A percentile compares a stretch with the other conserved stretches of the same genome.
Evolutionary conservation across 2,329 filamentous ascomycete genomes (phyloP).

Genomic region (Pseudogymnoascus sp.): DNA sequence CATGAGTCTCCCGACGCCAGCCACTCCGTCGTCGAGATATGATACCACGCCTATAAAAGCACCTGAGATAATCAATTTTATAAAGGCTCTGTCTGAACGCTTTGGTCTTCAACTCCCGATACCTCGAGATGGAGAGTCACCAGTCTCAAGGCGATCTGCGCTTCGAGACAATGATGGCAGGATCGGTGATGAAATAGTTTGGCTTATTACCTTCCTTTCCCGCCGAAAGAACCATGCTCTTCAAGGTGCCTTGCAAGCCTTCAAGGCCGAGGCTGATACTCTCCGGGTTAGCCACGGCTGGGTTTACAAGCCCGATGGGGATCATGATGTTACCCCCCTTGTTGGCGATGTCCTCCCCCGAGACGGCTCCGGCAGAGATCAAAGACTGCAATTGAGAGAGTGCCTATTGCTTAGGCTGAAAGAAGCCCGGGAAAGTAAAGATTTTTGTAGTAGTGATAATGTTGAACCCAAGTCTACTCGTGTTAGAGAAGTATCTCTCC

Average conservation of each 20-base stretch:
- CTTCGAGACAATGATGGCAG: background rate
- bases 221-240: background rate
- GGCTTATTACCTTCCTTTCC: background rate
- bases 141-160: background rate
- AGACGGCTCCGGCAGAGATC: slow-evolving; percentile 7
- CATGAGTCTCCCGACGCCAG: slow-evolving; percentile 6
- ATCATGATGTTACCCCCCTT: slow-evolving; percentile 14
- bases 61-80: background rate
- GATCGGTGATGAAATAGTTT: background rate
- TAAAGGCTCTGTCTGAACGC: background rate
- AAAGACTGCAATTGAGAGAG: background rate
- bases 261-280: background rate
- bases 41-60: background rate
- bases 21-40: background rate
- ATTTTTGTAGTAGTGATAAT: background rate
- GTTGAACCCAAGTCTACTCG: background rate
- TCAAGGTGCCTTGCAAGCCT: background rate
- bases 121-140: background rate
- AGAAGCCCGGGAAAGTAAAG: background rate
- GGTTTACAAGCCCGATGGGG: slow-evolving; percentile 15
- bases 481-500: background rate
- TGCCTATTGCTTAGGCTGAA: background rate
- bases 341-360: background rate
- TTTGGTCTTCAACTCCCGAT: background rate
- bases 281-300: slow-evolving; percentile 9